Percentiles rank a stretch among this genome's conserved stretches.
These are phyloP conservation scores for Phallus indusiatus DNA, from an alignment of 768 basidiomycete genomes.

Conservation along the genomic window DNA sequence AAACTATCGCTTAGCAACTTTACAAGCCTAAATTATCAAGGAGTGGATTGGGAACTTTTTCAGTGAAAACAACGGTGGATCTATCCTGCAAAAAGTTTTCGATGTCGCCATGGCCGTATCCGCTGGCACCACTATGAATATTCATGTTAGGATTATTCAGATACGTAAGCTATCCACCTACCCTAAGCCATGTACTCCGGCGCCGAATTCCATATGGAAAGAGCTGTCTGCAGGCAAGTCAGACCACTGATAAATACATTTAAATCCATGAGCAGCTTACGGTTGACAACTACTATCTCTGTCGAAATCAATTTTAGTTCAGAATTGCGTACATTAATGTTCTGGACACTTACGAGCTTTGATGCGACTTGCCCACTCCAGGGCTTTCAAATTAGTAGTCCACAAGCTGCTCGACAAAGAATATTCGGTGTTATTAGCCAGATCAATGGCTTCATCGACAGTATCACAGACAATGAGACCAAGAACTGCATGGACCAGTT, in stretches of 20 bases:
- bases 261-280: constrained; percentile 42
- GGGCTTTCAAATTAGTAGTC: constrained; percentile 33
- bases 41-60: neutral
- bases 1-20: no score
- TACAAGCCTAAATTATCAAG: neutral
- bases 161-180: neutral
- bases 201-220: neutral
- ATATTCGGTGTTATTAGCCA: constrained; percentile 46
- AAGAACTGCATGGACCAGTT: constrained; percentile 23
- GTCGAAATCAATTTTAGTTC: neutral
- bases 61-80: constrained; percentile 31
- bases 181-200: neutral
- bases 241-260: constrained; percentile 35
- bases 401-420: constrained; percentile 43
- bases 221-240: constrained; percentile 27
- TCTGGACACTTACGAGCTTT: constrained; percentile 29
- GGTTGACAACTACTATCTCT: neutral
- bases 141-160: neutral
- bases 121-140: constrained; percentile 23
- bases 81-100: constrained; percentile 40
- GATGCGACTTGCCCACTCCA: constrained; percentile 37
- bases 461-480: constrained; percentile 36
- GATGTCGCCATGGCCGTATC: constrained; percentile 43
- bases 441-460: constrained; percentile 43
- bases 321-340: neutral